Evolutionary conservation across 129 eudicot genomes (phyloP), one percentile per base, ranked within the genome.

Genomic region (Silybum marianum): DNA sequence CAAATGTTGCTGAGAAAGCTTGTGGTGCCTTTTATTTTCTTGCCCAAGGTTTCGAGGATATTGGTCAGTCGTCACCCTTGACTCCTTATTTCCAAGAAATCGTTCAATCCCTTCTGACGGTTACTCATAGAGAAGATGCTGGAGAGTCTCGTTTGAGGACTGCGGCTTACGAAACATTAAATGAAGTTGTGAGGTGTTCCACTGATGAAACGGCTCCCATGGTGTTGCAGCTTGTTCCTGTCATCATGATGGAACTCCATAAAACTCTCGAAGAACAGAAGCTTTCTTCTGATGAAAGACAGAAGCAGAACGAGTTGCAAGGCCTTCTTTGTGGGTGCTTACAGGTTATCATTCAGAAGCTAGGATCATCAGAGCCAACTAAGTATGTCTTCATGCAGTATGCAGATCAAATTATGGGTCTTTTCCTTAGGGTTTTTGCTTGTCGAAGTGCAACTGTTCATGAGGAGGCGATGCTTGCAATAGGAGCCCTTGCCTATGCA

Each of bases 311-410:
- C 16, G 97, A 95, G 40, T 74, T 92, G 38, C 97, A 95, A 85
- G 97, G 97, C 54, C 97, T 95, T 78, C 88, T 95, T 28, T 95
- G 97, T 81, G 99, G 99, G 21, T 95, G 99, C 90, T 74, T 95
- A 23, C 97, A 95, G 73, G 99, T 92, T 44, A 90, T 92, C 9
- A 92, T 95, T 80, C 97, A 95, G 82, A 95, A 95, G 82, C 82
- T 95, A 28, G 94, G 97, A 1, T 73, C 96, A 39, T 89, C 92
- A 2, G 97, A 92, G 28, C 83, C 87, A 22, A 88, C 94, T 4
- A 95, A 93, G 71, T 85, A 85, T 51, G 90, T 62, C 5, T 88
- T 95, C 73, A 79, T 89, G 93, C 96, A 92, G 84, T 89, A 90
- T 84, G 91, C 93, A 22, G 98, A 95, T 84, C 97, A 95, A 76